phyloP scores from a whole-genome alignment of 2,329 filamentous ascomycete species.

The Paecilomyces variotii region DNA sequence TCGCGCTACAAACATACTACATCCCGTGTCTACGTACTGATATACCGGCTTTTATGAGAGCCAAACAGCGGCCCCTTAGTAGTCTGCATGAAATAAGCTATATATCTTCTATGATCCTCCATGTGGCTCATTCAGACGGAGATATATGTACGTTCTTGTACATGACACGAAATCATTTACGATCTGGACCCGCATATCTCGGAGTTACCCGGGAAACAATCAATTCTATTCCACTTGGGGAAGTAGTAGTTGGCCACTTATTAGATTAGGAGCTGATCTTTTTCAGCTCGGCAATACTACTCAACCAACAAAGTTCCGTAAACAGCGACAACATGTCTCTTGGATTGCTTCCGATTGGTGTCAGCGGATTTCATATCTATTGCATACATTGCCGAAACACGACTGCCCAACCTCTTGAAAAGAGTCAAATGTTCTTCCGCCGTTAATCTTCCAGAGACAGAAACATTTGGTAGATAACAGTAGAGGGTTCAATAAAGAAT shows the following conservation, averaged over 20 bases:
- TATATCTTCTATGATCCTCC: not conserved
- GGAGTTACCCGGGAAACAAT: not conserved
- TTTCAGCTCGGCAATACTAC: not conserved
- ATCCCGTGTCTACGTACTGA: no score
- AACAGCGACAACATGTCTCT: not conserved
- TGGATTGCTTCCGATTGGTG: not conserved
- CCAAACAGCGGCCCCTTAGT: no score
- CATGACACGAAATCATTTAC: not conserved
- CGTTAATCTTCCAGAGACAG: no score
- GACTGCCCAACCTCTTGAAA: no score
- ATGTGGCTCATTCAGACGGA: not conserved
- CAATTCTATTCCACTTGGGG: not conserved
- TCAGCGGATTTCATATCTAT: no score
- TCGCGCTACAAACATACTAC: no score
- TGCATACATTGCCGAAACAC: no score
- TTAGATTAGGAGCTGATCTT: not conserved
- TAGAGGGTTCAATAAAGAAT: no score
- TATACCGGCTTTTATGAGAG: no score
- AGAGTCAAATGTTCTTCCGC: no score
- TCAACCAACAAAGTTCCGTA: not conserved
- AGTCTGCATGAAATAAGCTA: not conserved
- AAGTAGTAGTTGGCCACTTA: not conserved
- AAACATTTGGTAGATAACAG: no score
- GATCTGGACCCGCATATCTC: not conserved
- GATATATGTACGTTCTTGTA: not conserved